phyloP scores from a whole-genome alignment of 75 land plant genomes.

The Pinus albicaulis region DNA sequence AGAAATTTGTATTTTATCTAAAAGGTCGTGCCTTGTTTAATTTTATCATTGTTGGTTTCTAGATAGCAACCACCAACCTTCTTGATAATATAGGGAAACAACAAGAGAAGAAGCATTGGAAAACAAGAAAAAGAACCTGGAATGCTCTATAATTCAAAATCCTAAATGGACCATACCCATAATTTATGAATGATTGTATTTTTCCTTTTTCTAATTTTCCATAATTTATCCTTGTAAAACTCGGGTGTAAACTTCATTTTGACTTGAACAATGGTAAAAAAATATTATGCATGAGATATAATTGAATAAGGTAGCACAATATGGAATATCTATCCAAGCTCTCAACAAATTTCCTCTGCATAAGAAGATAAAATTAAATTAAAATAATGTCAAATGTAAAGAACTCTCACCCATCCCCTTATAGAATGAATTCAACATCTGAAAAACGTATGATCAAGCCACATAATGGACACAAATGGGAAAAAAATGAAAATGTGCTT shows the following conservation, averaged over 20 bases:
- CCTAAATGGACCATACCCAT: not conserved
- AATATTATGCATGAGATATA: constrained; percentile 8
- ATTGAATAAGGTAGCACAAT: constrained; percentile 94
- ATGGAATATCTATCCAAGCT: constrained; percentile 99
- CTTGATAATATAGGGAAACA: too few relatives aligned
- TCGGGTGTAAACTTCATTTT: not conserved
- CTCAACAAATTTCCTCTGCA: constrained; percentile 99
- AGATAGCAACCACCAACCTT: too few relatives aligned
- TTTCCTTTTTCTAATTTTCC: not conserved
- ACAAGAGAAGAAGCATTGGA: too few relatives aligned
- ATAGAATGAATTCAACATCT: too few relatives aligned
- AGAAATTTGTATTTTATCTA: too few relatives aligned
- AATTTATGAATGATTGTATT: not conserved
- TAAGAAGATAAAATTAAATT: constrained; percentile 4
- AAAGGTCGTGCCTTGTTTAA: too few relatives aligned
- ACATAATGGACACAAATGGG: not conserved
- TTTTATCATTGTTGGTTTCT: too few relatives aligned
- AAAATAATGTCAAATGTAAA: not conserved
- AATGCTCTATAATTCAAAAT: not conserved
- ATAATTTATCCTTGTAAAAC: not conserved
- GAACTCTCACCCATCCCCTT: not conserved
- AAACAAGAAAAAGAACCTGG: too few relatives aligned
- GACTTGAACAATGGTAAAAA: not conserved
- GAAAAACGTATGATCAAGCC: not conserved
- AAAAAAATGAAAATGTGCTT: not conserved